Evolutionary conservation across 306 rosid genomes (phyloP).

Genomic region (Fragaria nilgerrensis): DNA sequence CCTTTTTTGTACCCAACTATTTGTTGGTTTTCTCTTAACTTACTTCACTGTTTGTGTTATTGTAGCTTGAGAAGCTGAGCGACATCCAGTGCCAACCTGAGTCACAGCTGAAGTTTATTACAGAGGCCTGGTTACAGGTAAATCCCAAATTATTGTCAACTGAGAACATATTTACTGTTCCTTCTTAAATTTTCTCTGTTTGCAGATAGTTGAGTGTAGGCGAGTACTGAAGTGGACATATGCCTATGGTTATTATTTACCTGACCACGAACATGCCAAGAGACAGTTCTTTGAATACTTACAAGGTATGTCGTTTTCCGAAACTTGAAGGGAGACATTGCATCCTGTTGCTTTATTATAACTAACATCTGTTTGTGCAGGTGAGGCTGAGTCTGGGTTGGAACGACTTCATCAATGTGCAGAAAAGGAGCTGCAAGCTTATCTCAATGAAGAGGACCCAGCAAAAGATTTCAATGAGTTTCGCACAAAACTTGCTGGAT

Average conservation of each 20-base stretch:
- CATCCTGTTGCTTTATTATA: background rate
- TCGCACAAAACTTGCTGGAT: constrained; percentile 77
- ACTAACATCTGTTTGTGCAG: constrained; percentile 31
- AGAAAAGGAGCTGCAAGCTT: constrained; percentile 66
- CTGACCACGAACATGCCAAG: constrained; percentile 58
- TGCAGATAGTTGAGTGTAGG: constrained; percentile 93
- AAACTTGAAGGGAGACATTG: background rate
- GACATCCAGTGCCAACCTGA: constrained; percentile 92
- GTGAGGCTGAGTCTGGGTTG: constrained; percentile 84
- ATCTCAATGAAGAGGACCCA: constrained; percentile 51
- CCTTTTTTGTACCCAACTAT: background rate
- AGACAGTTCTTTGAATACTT: constrained; percentile 54
- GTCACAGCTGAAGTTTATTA: constrained; percentile 92
- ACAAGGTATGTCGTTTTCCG: constrained; percentile 37
- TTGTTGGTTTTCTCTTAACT: background rate
- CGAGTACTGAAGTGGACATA: constrained; percentile 95
- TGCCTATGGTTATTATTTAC: constrained; percentile 89
- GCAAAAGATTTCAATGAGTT: constrained; percentile 72
- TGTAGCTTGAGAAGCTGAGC: constrained; percentile 88
- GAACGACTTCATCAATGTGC: constrained; percentile 83
- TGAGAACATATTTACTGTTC: constrained; percentile 5
- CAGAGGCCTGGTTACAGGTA: constrained; percentile 98
- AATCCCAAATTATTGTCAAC: constrained; percentile 10
- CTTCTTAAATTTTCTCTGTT: constrained; percentile 23
- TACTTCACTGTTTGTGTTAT: background rate